Conservation (phyloP, 345 rosid species). For the Litchi chinensis region DNA sequence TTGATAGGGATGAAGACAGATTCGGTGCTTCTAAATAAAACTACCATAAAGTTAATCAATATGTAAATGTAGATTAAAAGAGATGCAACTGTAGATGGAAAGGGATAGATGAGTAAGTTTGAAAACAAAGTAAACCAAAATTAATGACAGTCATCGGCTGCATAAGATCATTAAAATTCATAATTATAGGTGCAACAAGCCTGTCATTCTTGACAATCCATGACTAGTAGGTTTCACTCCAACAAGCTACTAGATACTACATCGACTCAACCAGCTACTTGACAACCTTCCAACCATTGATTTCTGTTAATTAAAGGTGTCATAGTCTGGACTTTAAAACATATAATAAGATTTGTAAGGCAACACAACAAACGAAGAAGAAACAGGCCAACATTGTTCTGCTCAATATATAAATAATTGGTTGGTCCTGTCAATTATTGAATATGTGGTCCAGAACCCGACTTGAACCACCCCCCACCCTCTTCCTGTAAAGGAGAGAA, state of each 20-base stretch:
- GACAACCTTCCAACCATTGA: background rate
- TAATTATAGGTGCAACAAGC: background rate
- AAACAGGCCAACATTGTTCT: too few relatives aligned
- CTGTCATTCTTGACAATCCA: too few relatives aligned
- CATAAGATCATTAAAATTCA: background rate
- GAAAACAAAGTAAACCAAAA: background rate
- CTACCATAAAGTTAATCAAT: too few relatives aligned
- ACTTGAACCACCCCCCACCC: background rate
- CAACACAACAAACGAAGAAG: background rate
- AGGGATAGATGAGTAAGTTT: background rate
- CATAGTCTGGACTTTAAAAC: background rate
- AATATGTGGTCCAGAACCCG: background rate
- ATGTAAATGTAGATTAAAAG: too few relatives aligned
- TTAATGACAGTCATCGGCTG: background rate
- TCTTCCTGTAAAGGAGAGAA: constrained; percentile 14
- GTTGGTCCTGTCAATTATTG: constrained; percentile 8
- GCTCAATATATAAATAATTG: background rate
- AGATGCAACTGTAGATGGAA: too few relatives aligned
- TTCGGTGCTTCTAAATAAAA: too few relatives aligned
- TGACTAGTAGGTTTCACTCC: background rate
- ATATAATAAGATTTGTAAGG: background rate
- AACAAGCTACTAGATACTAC: background rate
- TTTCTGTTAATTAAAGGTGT: background rate
- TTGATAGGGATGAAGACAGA: too few relatives aligned
- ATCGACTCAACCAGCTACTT: background rate